These are phyloP conservation scores for Solanum hybrid DNA, from an alignment of 305 asterid genomes.

Conservation along the genomic window DNA sequence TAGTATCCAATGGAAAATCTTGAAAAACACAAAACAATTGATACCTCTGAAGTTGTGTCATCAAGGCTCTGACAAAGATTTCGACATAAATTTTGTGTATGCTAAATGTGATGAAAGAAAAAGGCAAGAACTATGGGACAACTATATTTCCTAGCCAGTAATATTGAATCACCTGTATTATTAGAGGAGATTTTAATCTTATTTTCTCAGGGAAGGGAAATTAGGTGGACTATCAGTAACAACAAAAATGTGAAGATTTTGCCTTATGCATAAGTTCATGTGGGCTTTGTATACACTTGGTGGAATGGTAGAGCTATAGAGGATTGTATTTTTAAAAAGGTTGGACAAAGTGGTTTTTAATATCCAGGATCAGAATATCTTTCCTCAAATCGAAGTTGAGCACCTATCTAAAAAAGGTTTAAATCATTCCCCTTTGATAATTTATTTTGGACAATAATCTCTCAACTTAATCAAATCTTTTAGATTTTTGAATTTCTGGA, in stretches of 20 bases:
- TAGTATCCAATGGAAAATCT: not conserved
- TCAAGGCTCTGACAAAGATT: not conserved
- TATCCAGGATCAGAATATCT: too few species aligned
- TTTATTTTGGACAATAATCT: too few species aligned
- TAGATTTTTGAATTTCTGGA: too few species aligned
- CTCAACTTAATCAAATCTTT: not conserved
- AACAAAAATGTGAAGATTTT: too few species aligned
- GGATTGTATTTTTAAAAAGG: not conserved
- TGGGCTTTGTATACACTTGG: not conserved
- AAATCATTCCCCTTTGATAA: not conserved
- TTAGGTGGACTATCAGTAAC: too few species aligned
- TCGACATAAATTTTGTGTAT: too few species aligned
- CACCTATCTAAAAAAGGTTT: not conserved
- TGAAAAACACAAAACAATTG: not conserved
- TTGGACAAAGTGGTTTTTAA: too few species aligned
- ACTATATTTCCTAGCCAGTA: not conserved
- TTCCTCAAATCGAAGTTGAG: not conserved
- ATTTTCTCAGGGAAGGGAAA: too few species aligned
- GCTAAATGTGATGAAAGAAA: not conserved
- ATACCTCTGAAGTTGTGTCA: not conserved
- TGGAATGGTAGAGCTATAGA: not conserved
- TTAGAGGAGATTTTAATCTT: not conserved
- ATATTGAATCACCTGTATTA: not conserved
- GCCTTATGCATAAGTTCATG: too few species aligned
- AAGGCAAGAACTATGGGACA: not conserved